A percentile compares a stretch with the other conserved stretches of the same genome.
These are phyloP conservation scores for Lentinula boryana DNA, from an alignment of 768 basidiomycete species.

Conservation along the genomic window DNA sequence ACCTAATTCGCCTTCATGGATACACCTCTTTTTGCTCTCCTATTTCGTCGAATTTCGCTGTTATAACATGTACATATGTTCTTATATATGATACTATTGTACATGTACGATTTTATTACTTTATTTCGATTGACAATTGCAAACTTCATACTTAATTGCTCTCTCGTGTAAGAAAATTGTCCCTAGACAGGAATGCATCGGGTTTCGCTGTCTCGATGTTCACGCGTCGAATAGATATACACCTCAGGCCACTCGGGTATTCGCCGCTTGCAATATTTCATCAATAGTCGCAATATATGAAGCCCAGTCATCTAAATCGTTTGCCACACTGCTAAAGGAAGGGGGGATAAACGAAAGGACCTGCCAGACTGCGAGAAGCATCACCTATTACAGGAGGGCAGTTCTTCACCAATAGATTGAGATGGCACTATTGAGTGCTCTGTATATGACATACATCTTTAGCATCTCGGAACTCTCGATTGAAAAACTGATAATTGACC, in stretches of 20 bases:
- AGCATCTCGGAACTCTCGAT: too few species aligned
- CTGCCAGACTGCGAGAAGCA: too few species aligned
- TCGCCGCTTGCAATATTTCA: background rate
- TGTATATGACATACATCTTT: too few species aligned
- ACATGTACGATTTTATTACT: background rate
- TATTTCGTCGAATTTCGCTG: background rate
- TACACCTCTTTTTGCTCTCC: background rate
- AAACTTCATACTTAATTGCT: too few species aligned
- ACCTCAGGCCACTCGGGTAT: background rate
- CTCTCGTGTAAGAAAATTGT: too few species aligned
- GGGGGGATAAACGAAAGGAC: background rate
- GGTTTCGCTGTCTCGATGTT: too few species aligned
- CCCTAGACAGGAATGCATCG: too few species aligned
- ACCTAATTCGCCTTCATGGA: too few species aligned
- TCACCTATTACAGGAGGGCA: too few species aligned
- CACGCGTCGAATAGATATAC: too few species aligned
- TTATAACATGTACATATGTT: background rate
- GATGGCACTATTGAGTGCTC: background rate
- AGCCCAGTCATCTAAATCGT: background rate
- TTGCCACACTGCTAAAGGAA: background rate
- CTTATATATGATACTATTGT: background rate
- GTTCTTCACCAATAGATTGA: background rate
- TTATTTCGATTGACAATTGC: background rate
- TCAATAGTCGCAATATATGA: slow-evolving; percentile 3
- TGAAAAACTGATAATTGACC: background rate